Conservation (phyloP, 179 eudicot species). For the Corrigiola litoralis region DNA sequence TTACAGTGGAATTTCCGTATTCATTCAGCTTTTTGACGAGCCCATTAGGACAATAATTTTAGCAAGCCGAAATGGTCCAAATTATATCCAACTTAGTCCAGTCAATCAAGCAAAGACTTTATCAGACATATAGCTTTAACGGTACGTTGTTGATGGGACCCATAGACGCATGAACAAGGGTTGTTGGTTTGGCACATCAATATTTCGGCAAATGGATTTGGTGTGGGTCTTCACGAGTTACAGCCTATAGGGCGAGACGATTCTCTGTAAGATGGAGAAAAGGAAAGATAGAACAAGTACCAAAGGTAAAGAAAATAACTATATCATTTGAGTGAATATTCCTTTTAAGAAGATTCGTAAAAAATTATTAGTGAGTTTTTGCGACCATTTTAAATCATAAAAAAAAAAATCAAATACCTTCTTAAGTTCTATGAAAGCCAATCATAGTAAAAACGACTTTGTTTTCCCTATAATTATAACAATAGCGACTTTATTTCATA, state of each 20-base stretch:
- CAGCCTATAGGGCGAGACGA: neutral
- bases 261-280: neutral
- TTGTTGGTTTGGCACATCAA: conserved; percentile 33
- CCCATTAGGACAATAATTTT: neutral
- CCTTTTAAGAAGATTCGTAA: neutral
- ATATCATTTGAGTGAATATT: neutral
- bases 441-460: too few relatives aligned
- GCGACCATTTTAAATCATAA: too few relatives aligned
- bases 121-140: conserved; percentile 16
- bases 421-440: too few relatives aligned
- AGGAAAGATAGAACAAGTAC: neutral
- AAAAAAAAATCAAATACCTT: too few relatives aligned
- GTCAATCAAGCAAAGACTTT: conserved; percentile 5
- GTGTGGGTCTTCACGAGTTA: conserved; percentile 11
- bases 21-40: neutral
- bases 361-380: neutral
- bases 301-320: neutral
- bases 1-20: too few relatives aligned
- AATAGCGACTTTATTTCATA: too few relatives aligned
- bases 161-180: conserved; percentile 17
- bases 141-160: conserved; percentile 18
- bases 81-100: conserved; percentile 12
- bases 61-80: neutral
- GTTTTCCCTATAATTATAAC: too few relatives aligned
- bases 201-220: conserved; percentile 11